phyloP scores from a whole-genome alignment of 139 green algal genomes.

The Chlorella sp. region DNA sequence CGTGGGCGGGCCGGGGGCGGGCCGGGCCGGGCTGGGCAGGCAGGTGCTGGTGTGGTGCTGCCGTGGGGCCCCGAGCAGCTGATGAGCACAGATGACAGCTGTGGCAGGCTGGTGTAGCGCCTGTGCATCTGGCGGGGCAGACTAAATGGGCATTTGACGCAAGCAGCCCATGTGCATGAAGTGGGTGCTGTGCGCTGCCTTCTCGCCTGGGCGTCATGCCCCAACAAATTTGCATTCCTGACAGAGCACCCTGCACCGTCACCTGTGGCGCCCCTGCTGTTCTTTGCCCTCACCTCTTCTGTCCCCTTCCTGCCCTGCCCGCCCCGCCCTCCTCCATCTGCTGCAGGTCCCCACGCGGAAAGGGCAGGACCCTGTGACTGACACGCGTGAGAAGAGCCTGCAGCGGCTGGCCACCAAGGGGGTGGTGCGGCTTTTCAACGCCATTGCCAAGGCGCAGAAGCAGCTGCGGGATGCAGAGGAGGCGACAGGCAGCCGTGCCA shows the following conservation, averaged over 20 bases:
- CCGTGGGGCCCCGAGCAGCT: no score
- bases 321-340: not conserved
- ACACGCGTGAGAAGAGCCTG: constrained; percentile 77
- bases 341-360: constrained; percentile 39
- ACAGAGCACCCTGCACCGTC: no score
- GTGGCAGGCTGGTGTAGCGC: no score
- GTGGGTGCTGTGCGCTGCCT: no score
- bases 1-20: not conserved
- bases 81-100: no score
- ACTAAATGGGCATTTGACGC: no score
- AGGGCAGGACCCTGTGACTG: constrained; percentile 73
- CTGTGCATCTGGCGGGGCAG: no score
- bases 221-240: no score
- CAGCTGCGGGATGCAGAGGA: constrained; percentile 45
- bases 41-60: no score
- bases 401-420: constrained; percentile 77
- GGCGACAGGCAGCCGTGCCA: constrained; percentile 39
- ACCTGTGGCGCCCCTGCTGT: not conserved
- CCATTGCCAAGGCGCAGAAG: constrained; percentile 81
- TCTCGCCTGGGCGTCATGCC: no score
- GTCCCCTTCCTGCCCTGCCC: not conserved
- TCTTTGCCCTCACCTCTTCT: not conserved
- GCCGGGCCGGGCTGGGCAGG: not conserved
- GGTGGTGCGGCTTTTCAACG: constrained; percentile 92
- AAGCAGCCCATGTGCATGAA: no score